Percentiles rank a stretch among this genome's conserved stretches.
phyloP scores from a whole-genome alignment of 2,329 filamentous ascomycete species.

The Seiridium cupressi region DNA sequence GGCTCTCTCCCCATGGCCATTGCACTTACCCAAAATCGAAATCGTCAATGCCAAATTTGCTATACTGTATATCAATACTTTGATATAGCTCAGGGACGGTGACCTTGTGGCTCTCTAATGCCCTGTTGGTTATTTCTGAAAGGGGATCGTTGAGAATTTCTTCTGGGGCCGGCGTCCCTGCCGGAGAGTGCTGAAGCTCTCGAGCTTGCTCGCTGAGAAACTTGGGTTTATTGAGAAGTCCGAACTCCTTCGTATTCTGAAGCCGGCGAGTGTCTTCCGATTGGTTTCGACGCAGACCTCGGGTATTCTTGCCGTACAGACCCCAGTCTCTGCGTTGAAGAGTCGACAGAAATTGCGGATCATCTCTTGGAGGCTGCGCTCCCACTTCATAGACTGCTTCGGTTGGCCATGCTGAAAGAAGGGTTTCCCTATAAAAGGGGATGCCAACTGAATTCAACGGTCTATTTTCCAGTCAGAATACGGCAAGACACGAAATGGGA shows the following conservation, averaged over 20 bases:
- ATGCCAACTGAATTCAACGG: slow-evolving; percentile 85
- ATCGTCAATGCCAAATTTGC: slow-evolving; percentile 98
- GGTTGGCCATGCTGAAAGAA: slow-evolving; percentile 87
- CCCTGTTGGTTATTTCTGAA: slow-evolving; percentile 63
- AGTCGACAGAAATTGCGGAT: slow-evolving; percentile 65
- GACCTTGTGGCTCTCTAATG: slow-evolving; percentile 71
- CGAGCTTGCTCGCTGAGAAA: slow-evolving; percentile 93
- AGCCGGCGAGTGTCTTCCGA: slow-evolving; percentile 67
- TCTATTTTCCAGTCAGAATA: slow-evolving; percentile 36
- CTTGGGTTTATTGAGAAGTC: slow-evolving; percentile 74
- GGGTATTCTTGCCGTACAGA: slow-evolving; percentile 74
- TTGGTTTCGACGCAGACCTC: slow-evolving; percentile 75
- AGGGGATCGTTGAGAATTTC: slow-evolving; percentile 54
- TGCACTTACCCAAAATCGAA: slow-evolving; percentile 84
- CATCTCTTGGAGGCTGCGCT: slow-evolving; percentile 74
- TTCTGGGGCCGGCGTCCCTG: slow-evolving; percentile 38
- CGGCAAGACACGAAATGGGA: not conserved
- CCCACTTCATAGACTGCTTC: slow-evolving; percentile 83
- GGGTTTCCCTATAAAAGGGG: slow-evolving; percentile 85
- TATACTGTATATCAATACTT: slow-evolving; percentile 97
- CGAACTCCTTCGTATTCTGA: slow-evolving; percentile 55
- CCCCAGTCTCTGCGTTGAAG: slow-evolving; percentile 74
- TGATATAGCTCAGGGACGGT: slow-evolving; percentile 88
- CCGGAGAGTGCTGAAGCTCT: slow-evolving; percentile 53
- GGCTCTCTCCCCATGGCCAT: not conserved